Base-by-base conservation (phyloP, 768 basidiomycete species). In the Lactarius quietus region DNA sequence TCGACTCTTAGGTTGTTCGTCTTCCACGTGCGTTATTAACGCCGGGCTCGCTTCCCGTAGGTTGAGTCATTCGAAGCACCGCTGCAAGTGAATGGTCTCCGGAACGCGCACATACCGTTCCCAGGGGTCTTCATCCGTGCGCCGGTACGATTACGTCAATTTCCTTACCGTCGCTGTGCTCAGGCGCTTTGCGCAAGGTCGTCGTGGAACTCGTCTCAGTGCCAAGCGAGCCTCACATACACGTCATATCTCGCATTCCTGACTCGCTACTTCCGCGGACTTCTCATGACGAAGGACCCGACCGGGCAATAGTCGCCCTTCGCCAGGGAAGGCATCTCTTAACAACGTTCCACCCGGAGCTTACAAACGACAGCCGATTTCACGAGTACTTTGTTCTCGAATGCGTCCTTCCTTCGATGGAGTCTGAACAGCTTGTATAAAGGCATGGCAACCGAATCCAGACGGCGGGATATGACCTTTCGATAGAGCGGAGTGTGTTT, bases 341-440 rank as follows among this genome's bases (percentile, higher is more conserved):
- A 33, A 94, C 95, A 5, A 92, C 89, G 0, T 98, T 97, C 78
- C 96, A 98, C 73, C 96, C 95, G 0, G 96, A 98, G 75, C 79
- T 98, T 53, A 95, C 92, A 28, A 81, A 82, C 63, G 96, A 98
- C 72, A 77, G 84, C 64, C 85, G 95, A 43, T 92, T 98, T 72
- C 95, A 97, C 74, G 90, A 96, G 66, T 96, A 91, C 74, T 98
- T 96, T 72, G 80, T 96, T 48, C 80, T 80, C 61, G 82, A 87
- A 71, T 93, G 90, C 71, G 90, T 95, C 10, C 65, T 86, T 5
- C 72, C 76, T 15, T 66, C 71, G 4, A 31, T 72, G 28, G 35
- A 23, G 12, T 33, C 60, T 20, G 53, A 23, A 5, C 38, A 8
- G 8, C 33, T n/a, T n/a, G 33, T 8, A 33, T n/a, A n/a, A n/a